Evolutionary conservation across 2,329 filamentous ascomycete species (phyloP).

Genomic region (Penicillium sp.): DNA sequence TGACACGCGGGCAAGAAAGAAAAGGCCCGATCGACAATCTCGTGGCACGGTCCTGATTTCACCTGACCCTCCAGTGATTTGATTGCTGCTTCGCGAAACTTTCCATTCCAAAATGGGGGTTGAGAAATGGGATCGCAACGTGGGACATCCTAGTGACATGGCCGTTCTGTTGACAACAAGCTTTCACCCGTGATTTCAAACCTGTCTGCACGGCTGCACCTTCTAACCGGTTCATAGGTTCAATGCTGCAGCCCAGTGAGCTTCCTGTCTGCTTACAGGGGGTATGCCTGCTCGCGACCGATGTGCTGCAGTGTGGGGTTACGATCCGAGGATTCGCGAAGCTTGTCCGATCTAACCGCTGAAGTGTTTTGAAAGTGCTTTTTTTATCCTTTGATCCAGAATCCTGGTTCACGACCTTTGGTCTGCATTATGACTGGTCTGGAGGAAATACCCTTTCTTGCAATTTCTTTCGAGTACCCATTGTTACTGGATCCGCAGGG

Average conservation of each 20-base stretch:
- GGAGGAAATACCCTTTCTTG: neutral
- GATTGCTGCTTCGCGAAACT: neutral
- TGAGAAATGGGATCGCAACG: neutral
- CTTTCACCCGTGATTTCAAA: conserved; percentile 12
- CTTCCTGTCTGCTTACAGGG: conserved; percentile 6
- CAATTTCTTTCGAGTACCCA: neutral
- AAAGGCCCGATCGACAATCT: neutral
- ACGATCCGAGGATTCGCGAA: conserved; percentile 16
- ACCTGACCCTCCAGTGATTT: neutral
- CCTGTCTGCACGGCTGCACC: neutral
- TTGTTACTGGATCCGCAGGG: neutral
- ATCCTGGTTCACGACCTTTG: neutral
- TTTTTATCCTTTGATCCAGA: neutral
- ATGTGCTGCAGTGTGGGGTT: conserved; percentile 16
- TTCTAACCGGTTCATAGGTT: conserved; percentile 12
- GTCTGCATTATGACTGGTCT: neutral
- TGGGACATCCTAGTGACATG: neutral
- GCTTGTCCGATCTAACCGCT: conserved; percentile 18
- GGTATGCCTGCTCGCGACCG: conserved; percentile 13
- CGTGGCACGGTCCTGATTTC: neutral
- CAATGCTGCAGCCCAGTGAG: conserved; percentile 8
- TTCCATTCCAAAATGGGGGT: neutral
- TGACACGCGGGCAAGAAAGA: neutral
- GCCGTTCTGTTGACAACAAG: conserved; percentile 11
- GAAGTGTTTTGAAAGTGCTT: neutral